These are phyloP conservation scores for Scutellaria baicalensis DNA, from an alignment of 257 asterid genomes.

Conservation along the genomic window DNA sequence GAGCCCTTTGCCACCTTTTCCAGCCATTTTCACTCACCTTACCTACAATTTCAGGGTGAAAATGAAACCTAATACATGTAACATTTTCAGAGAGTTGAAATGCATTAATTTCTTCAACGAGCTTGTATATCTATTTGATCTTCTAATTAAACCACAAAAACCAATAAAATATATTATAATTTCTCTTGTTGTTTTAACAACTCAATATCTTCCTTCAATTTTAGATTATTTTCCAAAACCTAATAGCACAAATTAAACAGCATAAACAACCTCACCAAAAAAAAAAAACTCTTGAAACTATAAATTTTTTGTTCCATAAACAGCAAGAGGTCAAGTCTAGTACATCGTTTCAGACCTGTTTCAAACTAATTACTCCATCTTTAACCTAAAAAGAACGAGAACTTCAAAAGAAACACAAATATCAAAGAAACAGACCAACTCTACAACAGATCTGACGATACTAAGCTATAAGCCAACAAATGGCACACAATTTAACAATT, in stretches of 20 bases:
- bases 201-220: not conserved
- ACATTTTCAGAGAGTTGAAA: not conserved
- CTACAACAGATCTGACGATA: not conserved
- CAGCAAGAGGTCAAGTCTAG: too few relatives aligned
- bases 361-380: not conserved
- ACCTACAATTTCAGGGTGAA: not conserved
- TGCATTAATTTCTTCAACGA: not conserved
- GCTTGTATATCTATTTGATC: not conserved
- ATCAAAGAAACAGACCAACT: not conserved
- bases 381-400: not conserved
- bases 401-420: not conserved
- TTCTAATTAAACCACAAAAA: not conserved
- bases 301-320: not conserved
- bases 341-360: not conserved
- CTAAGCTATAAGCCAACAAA: not conserved
- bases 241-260: not conserved
- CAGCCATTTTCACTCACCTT: constrained; percentile 40
- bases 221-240: not conserved
- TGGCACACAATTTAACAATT: not conserved
- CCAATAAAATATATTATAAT: not conserved
- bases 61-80: not conserved
- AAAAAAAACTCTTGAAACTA: too few relatives aligned
- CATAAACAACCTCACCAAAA: not conserved
- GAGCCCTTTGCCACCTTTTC: constrained; percentile 79
- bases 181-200: not conserved